Evolutionary conservation across 805 yeast genomes (phyloP).

Genomic region (Diddensiella caesifluorescens): DNA sequence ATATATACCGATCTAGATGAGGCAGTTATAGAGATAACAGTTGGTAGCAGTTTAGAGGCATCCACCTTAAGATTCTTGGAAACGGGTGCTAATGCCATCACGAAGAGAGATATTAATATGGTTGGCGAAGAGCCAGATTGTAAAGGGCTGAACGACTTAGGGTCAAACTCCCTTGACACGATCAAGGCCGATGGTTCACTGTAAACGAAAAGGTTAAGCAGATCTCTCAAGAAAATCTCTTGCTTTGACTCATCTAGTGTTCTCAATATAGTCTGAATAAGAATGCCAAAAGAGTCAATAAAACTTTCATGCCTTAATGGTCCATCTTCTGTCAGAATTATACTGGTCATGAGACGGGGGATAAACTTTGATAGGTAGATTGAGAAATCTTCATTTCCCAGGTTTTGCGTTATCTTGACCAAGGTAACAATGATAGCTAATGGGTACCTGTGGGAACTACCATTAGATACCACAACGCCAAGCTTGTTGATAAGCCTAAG

Average conservation of each 20-base stretch:
- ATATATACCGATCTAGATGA: slow-evolving; percentile 30
- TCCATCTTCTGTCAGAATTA: slow-evolving; percentile 7
- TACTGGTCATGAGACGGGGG: slow-evolving; percentile 20
- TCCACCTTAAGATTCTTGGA: slow-evolving; percentile 4
- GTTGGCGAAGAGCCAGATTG: slow-evolving; percentile 1
- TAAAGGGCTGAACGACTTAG: slow-evolving; percentile 2
- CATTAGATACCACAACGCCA: slow-evolving; percentile 18
- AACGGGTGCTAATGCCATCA: slow-evolving; percentile 18
- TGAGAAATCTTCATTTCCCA: slow-evolving; percentile 20
- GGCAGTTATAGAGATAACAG: slow-evolving; percentile 17
- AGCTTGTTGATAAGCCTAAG: slow-evolving; percentile 36
- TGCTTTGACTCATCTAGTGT: background rate
- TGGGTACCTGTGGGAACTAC: slow-evolving; percentile 18
- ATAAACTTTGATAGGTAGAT: slow-evolving; percentile 18
- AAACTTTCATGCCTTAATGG: slow-evolving; percentile 8
- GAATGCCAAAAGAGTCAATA: slow-evolving; percentile 11
- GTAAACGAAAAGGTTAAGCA: slow-evolving; percentile 9
- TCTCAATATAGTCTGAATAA: slow-evolving; percentile 8
- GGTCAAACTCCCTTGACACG: slow-evolving; percentile 1
- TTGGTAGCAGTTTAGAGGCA: background rate
- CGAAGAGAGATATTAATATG: slow-evolving; percentile 12
- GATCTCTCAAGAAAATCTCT: background rate
- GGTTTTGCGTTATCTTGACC: slow-evolving; percentile 23
- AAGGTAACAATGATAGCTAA: slow-evolving; percentile 28
- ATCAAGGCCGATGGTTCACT: slow-evolving; percentile 3